Percentiles rank a stretch among this genome's conserved stretches.
Evolutionary conservation across 306 rosid species (phyloP).

Genomic region (Castanea crenata): DNA sequence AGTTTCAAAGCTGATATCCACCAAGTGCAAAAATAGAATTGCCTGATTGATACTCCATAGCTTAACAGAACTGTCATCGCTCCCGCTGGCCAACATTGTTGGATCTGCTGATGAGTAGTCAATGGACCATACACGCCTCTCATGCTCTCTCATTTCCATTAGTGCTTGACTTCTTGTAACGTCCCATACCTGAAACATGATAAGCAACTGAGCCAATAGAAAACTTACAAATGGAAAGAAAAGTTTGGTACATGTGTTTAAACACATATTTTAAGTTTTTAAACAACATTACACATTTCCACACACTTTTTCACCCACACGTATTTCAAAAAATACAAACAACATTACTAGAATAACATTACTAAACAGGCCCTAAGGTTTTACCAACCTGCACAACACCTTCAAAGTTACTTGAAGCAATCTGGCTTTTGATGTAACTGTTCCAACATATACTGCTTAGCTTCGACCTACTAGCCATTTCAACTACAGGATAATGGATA

Average conservation of each 20-base stretch:
- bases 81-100: constrained; percentile 93
- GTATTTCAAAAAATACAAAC: too few species aligned
- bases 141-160: constrained; percentile 91
- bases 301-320: too few species aligned
- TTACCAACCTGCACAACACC: constrained; percentile 89
- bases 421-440: constrained; percentile 92
- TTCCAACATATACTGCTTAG: constrained; percentile 97
- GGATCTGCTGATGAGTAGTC: constrained; percentile 95
- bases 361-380: background rate
- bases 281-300: too few species aligned
- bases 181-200: constrained; percentile 83
- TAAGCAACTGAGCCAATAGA: constrained; percentile 10
- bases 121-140: constrained; percentile 91
- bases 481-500: constrained; percentile 96
- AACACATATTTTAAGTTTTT: too few species aligned
- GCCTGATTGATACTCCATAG: constrained; percentile 99
- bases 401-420: constrained; percentile 98
- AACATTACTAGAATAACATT: too few species aligned
- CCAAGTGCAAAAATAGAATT: constrained; percentile 96
- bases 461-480: constrained; percentile 84
- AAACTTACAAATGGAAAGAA: constrained; percentile 17
- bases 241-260: background rate
- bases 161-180: constrained; percentile 86
- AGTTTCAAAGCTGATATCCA: constrained; percentile 97
- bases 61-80: constrained; percentile 93